Conservation (phyloP, 2,329 filamentous ascomycete species). For the Phialocephala subalpina region DNA sequence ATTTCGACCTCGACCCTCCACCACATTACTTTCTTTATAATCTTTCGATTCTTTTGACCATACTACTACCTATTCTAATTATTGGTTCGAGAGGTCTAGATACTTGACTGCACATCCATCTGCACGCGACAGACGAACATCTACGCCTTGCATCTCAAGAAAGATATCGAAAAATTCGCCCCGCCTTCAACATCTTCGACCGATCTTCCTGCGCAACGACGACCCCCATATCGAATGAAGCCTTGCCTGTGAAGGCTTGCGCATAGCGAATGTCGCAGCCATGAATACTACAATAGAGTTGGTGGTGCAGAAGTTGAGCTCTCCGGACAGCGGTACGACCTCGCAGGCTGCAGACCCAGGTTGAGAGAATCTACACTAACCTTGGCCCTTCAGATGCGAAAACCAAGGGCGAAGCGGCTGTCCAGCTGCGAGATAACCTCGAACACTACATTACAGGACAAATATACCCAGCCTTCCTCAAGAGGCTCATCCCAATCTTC, state of each 20-base stretch:
- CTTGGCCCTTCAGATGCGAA: slow-evolving; percentile 70
- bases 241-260: slow-evolving; percentile 37
- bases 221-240: slow-evolving; percentile 37
- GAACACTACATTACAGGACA: slow-evolving; percentile 84
- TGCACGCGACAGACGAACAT: neutral
- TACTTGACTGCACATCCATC: neutral
- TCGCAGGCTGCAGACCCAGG: neutral
- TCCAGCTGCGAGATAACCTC: slow-evolving; percentile 88
- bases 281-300: slow-evolving; percentile 71
- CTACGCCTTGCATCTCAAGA: slow-evolving; percentile 3
- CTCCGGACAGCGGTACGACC: slow-evolving; percentile 43
- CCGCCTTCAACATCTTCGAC: neutral
- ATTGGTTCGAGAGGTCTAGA: neutral
- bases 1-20: neutral
- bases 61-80: neutral
- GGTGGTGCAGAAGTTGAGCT: slow-evolving; percentile 64
- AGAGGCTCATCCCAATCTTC: slow-evolving; percentile 90
- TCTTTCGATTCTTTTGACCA: slow-evolving; percentile 11
- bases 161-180: slow-evolving; percentile 3
- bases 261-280: slow-evolving; percentile 54
- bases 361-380: slow-evolving; percentile 21
- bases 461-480: slow-evolving; percentile 82
- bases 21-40: slow-evolving; percentile 16
- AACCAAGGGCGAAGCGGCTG: slow-evolving; percentile 81
- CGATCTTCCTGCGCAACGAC: neutral